Evolutionary conservation across 2,329 filamentous ascomycete genomes (phyloP), one percentile per base, ranked within the genome.

Genomic region (Xylariaceae sp.): DNA sequence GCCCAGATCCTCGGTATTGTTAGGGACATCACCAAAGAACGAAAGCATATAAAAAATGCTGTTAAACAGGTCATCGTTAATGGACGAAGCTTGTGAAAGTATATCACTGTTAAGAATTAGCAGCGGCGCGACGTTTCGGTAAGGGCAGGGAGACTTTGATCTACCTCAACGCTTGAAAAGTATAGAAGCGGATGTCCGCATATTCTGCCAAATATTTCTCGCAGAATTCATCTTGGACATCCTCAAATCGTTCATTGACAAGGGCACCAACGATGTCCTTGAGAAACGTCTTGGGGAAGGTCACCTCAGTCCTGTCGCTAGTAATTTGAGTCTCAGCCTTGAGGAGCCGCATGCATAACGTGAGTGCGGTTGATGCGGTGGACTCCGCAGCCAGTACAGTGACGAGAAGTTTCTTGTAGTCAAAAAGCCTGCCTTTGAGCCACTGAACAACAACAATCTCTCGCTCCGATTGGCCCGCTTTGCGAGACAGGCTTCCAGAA

Each of bases 111-210:
- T 19, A 5, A 34, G 3, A 29, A 18, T 59, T 53, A 59, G 52
- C 29, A 5, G 41, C 19, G 16, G 18, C 29, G 9, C 12, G 16
- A 26, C 26, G n/a, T 16, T n/a, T 22, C 12, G 6, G 9, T 2
- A n/a, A 16, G 13, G 30, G 6, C 13, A 12, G 8, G 47, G 36
- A 16, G 19, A 22, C 30, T 18, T 44, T 10, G 54, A 84, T 63
- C n/a, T 80, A 89, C 86, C 81, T 81, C 62, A 95, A 75, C 13
- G 82, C 81, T 63, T 85, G 79, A 67, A 95, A 88, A 0, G 90
- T 89, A 69, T 88, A 90, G 69, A 86, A 95, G 59, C 89, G 80
- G 56, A 96, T 78, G 70, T 97, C 94, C 65, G 94, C 88, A 67
- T 86, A 91, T 68, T 86, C 79, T 67, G 88, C 85, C 47, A 91